These are phyloP conservation scores for Kodamaea sagamina DNA, from an alignment of 805 yeast genomes.

Conservation along the genomic window DNA sequence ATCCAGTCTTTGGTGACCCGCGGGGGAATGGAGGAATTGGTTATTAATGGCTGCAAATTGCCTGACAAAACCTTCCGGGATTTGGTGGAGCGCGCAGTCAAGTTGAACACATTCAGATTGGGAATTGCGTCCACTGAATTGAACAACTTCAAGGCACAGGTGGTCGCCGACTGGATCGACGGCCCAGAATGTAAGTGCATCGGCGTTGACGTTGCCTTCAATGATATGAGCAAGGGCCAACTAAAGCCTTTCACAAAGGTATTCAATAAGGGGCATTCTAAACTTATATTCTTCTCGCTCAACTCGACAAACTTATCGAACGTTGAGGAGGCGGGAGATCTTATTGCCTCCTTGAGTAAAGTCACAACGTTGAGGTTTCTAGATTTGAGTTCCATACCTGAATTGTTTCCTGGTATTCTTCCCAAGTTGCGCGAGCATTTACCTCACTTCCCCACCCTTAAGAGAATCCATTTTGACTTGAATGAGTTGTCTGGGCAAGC, in stretches of 20 bases:
- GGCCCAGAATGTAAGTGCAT: conserved; percentile 46
- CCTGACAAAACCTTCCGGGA: conserved; percentile 42
- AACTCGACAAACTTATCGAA: conserved; percentile 52
- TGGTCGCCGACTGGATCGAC: conserved; percentile 51
- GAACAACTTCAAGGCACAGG: conserved; percentile 40
- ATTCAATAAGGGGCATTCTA: conserved; percentile 35
- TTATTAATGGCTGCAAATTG: conserved; percentile 57
- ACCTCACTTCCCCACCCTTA: conserved; percentile 47
- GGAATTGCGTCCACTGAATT: conserved; percentile 57
- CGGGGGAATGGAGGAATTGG: conserved; percentile 60
- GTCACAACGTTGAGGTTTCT: conserved; percentile 48
- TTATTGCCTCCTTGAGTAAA: conserved; percentile 38
- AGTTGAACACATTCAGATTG: conserved; percentile 47
- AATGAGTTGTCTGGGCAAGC: conserved; percentile 50
- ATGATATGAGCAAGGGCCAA: conserved; percentile 50
- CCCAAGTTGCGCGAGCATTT: conserved; percentile 45
- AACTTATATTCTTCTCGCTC: conserved; percentile 52
- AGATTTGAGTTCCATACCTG: conserved; percentile 55
- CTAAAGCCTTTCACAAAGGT: conserved; percentile 47
- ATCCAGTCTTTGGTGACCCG: conserved; percentile 42
- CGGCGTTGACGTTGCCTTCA: conserved; percentile 59
- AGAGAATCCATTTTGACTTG: conserved; percentile 56
- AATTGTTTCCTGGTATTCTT: conserved; percentile 52
- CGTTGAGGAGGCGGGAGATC: conserved; percentile 38
- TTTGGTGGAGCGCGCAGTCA: conserved; percentile 44